A percentile compares a stretch with the other conserved stretches of the same genome.
phyloP scores from a whole-genome alignment of 352 stramenopile species.

The Peronospora farinosa region DNA sequence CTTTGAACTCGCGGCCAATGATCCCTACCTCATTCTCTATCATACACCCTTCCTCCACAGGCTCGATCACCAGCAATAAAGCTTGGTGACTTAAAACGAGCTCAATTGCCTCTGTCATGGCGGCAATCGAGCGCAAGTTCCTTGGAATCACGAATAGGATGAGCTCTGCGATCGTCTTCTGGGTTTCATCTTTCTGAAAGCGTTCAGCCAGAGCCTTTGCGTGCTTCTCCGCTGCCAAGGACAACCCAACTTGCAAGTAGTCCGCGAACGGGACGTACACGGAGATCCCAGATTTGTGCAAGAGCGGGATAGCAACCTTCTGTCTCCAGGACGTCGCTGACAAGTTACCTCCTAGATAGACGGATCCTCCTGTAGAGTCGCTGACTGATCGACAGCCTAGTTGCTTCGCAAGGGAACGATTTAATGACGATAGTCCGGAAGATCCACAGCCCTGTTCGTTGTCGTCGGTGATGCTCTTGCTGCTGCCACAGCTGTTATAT shows the following conservation, averaged over 20 bases:
- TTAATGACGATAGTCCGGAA: slow-evolving; percentile 6
- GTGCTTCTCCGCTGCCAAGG: slow-evolving; percentile 30
- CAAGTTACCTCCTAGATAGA: slow-evolving; percentile 77
- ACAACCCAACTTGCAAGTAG: slow-evolving; percentile 60
- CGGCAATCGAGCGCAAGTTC: slow-evolving; percentile 64
- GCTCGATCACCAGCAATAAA: slow-evolving; percentile 75
- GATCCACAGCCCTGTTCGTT: slow-evolving; percentile 19
- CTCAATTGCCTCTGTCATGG: slow-evolving; percentile 79
- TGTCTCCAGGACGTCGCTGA: slow-evolving; percentile 68
- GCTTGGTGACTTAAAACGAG: slow-evolving; percentile 63
- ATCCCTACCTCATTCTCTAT: slow-evolving; percentile 45
- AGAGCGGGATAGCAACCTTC: slow-evolving; percentile 58
- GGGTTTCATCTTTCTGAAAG: slow-evolving; percentile 52
- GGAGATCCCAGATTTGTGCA: slow-evolving; percentile 62
- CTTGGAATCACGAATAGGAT: slow-evolving; percentile 80
- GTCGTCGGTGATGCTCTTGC: slow-evolving; percentile 27
- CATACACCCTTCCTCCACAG: slow-evolving; percentile 53
- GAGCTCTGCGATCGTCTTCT: slow-evolving; percentile 66
- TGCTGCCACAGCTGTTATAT: slow-evolving; percentile 33
- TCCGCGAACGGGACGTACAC: slow-evolving; percentile 74
- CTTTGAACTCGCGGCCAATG: slow-evolving; percentile 66
- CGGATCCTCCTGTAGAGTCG: slow-evolving; percentile 40
- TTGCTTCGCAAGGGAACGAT: slow-evolving; percentile 38
- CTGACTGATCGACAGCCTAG: slow-evolving; percentile 40
- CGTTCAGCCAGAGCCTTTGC: slow-evolving; percentile 27